Evolutionary conservation across 306 rosid genomes (phyloP), one percentile per base, ranked within the genome.

Genomic region (Dalbergia cultrata): DNA sequence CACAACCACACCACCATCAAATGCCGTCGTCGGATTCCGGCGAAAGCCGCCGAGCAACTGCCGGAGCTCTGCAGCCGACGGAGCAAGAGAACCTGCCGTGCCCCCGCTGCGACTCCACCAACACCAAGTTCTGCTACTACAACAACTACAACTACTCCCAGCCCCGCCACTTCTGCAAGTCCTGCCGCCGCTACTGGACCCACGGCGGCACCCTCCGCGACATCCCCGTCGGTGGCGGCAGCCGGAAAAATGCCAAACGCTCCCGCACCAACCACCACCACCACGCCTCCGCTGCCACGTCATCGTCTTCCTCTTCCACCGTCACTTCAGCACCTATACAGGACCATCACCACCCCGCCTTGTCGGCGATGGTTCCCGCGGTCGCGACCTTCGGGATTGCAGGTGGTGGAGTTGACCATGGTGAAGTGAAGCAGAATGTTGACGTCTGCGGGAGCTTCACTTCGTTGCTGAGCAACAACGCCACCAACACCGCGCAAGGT

Each of bases 121-220:
- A 95, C 87, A 95, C 99, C 63, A 95, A 95, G 86, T 95, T 95
- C 83, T 95, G 99, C 54, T 95, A 95, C 90, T 93, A 95, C 78
- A 95, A 95, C 87, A 95, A 95, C 92, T 95, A 95, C 80, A 95
- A 95, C 84, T 90, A 86, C 93, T 95, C 99, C 10, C 99, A 95
- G 89, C 99, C 99, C 0, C 97, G 99, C 47, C 98, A 95, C 71
- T 95, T 95, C 86, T 95, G 99, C 89, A 95, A 95, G 80, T 74
- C 94, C 56, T 95, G 99, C 86, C 98, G 99, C n/a, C 97, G 99
- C 22, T 95, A 95, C 82, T 95, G 99, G 99, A 95, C 99, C 4
- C 97, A 93, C 18, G 99, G 99, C 0, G 99, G 99, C 7, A 93
- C 99, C 3, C 99, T 95, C 52, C 98, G 99, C 0, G 98, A 95